These are phyloP conservation scores for Phialocephala sp. DNA, from an alignment of 2,329 filamentous ascomycete species.

Conservation along the genomic window DNA sequence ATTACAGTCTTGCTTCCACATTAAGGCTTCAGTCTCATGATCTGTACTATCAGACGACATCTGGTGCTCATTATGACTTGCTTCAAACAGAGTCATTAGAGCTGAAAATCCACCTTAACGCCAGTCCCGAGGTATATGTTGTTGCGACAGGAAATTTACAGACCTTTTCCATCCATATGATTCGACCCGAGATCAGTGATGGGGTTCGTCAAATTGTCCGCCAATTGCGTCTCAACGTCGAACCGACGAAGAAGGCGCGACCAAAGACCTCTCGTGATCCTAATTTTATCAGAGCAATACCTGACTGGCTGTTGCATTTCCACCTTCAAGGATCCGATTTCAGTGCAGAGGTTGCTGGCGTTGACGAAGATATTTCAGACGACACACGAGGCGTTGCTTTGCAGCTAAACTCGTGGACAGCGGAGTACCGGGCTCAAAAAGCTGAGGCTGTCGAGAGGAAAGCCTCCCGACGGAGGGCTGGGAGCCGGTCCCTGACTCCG, in stretches of 20 bases:
- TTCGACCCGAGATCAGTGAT: slow-evolving; percentile 89
- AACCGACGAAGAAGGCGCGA: slow-evolving; percentile 62
- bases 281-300: slow-evolving; percentile 79
- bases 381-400: slow-evolving; percentile 83
- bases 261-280: slow-evolving; percentile 57
- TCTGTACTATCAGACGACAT: slow-evolving; percentile 91
- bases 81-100: slow-evolving; percentile 89
- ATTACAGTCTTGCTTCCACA: slow-evolving; percentile 85
- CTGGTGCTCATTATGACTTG: slow-evolving; percentile 82
- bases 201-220: slow-evolving; percentile 90
- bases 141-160: slow-evolving; percentile 80
- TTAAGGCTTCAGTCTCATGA: slow-evolving; percentile 85
- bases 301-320: slow-evolving; percentile 83
- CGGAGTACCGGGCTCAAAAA: slow-evolving; percentile 86
- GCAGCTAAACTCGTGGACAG: slow-evolving; percentile 85
- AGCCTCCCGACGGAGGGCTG: slow-evolving; percentile 69
- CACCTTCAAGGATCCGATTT: slow-evolving; percentile 88
- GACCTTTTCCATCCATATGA: slow-evolving; percentile 87
- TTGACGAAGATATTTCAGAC: slow-evolving; percentile 82
- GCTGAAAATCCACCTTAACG: slow-evolving; percentile 82
- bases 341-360: slow-evolving; percentile 86
- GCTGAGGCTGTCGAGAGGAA: slow-evolving; percentile 67
- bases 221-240: slow-evolving; percentile 75
- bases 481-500: slow-evolving; percentile 64
- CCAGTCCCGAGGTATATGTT: slow-evolving; percentile 84